A percentile compares a stretch with the other conserved stretches of the same genome.
These are phyloP conservation scores for Theobroma grandiflorum DNA, from an alignment of 441 rosid species.

Conservation along the genomic window DNA sequence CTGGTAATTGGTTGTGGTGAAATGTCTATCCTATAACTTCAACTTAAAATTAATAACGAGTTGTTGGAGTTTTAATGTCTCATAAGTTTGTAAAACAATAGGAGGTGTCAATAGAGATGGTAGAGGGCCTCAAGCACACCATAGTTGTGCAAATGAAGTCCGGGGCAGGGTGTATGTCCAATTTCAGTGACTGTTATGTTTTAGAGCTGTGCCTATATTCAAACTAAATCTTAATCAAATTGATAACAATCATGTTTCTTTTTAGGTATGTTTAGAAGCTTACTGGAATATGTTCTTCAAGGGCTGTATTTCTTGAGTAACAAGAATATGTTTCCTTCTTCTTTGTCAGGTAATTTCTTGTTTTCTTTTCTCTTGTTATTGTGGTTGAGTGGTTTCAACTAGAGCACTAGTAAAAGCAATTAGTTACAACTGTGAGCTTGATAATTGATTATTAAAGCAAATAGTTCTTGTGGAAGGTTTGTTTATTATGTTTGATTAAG, in stretches of 20 bases:
- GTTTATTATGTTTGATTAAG: neutral
- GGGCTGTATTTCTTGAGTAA: neutral
- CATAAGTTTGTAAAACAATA: constrained; percentile 17
- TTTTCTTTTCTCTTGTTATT: neutral
- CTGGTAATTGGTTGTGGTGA: neutral
- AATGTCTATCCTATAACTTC: neutral
- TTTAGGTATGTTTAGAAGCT: neutral
- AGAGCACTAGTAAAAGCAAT: neutral
- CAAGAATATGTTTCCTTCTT: neutral
- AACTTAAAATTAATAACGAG: constrained; percentile 19
- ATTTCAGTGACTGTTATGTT: neutral
- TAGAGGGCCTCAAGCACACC: neutral
- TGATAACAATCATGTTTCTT: neutral
- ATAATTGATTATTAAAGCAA: neutral
- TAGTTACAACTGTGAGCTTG: neutral
- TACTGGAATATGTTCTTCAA: neutral
- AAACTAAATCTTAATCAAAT: neutral
- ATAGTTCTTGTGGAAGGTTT: neutral
- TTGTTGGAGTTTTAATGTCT: neutral
- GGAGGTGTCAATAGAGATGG: neutral
- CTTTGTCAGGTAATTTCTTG: neutral
- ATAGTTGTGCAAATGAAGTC: constrained; percentile 16
- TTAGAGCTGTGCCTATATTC: neutral
- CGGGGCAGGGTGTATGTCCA: neutral
- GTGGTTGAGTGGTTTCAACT: neutral